Base-by-base conservation (phyloP, 805 yeast genomes). In the Candida cerambycidarum region DNA sequence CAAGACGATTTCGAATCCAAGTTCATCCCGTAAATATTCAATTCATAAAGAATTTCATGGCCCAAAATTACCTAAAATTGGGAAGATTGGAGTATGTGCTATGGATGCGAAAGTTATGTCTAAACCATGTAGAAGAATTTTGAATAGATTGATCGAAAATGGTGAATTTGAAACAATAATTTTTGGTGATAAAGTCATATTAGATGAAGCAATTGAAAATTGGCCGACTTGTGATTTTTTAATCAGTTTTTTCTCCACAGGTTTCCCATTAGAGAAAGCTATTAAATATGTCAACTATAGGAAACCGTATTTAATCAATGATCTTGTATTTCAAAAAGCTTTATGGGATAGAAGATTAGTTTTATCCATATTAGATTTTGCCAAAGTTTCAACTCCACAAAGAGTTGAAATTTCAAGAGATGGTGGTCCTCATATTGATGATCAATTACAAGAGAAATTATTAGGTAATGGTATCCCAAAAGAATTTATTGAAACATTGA, bases 151-250 rank as follows among this genome's bases (percentile, higher is more conserved):
- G 58, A 86, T 92, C 45, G 95, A 86, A 52, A 82, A 86, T 53
- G 97, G 97, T 21, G 98, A 93, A 66, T 93, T 93, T 61, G 98
- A 93, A 58, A 89, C 98, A 0, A 86, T 93, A 14, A 89, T 93
- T 42, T 93, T 93, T 69, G 98, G 98, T 45, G 99, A 93, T 62
- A 93, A 93, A 64, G 97, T 89, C 17, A 92, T 93, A 39, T 67
- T 93, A 43, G 99, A 93, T 63, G 99, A 95, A 67, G 69, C 72
- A 77, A 79, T 93, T 45, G 98, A 93, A 67, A 89, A 89, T 61
- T 93, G 99, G 99, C 99, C 99, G 29, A 89, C 96, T 28, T 93
- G 99, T 69, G 99, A 93, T 61, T 93, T 89, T 57, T 72, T 93
- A 48, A 87, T 93, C 47, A 83, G 92, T 52, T 93, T 93, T 64